phyloP scores from a whole-genome alignment of 495 filamentous ascomycete genomes.

The Poronia punctata region DNA sequence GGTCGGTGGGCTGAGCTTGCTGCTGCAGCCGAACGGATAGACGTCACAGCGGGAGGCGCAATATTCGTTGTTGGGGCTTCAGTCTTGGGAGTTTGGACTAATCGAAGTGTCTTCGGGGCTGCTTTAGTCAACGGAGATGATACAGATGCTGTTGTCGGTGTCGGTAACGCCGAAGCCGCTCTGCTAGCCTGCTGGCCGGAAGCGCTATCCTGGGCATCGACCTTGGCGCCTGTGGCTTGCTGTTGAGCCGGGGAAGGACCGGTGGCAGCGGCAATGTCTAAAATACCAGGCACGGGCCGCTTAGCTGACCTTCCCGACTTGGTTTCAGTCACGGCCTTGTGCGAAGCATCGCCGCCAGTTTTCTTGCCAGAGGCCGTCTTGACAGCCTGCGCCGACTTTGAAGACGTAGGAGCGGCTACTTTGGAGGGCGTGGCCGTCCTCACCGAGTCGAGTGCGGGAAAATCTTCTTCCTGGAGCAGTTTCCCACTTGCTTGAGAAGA shows the following conservation, averaged over 20 bases:
- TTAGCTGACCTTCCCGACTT: conserved; percentile 33
- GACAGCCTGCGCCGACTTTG: conserved; percentile 12
- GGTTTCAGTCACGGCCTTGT: conserved; percentile 9
- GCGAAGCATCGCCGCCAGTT: conserved; percentile 12
- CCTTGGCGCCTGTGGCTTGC: conserved; percentile 17
- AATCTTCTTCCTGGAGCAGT: conserved; percentile 49
- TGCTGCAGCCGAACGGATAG: conserved; percentile 28
- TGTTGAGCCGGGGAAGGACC: conserved; percentile 27
- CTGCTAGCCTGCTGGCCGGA: conserved; percentile 7
- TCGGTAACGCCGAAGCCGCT: conserved; percentile 39
- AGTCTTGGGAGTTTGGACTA: conserved; percentile 65
- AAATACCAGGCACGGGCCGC: conserved; percentile 50
- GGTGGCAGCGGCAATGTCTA: conserved; percentile 57
- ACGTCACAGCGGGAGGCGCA: conserved; percentile 18
- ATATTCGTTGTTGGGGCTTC: conserved; percentile 45
- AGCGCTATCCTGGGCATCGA: conserved; percentile 26
- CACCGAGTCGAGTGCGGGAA: conserved; percentile 45
- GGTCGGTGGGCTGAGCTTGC: conserved; percentile 53
- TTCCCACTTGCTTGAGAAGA: conserved; percentile 27
- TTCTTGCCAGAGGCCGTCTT: conserved; percentile 22
- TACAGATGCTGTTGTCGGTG: conserved; percentile 40
- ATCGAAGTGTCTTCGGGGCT: conserved; percentile 54
- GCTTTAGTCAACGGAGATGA: conserved; percentile 39
- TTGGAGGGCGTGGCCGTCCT: conserved; percentile 24
- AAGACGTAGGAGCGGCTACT: conserved; percentile 14